Evolutionary conservation across 192 early-diverging fungal species (phyloP).

Genomic region (Ambispora gerdemannii): DNA sequence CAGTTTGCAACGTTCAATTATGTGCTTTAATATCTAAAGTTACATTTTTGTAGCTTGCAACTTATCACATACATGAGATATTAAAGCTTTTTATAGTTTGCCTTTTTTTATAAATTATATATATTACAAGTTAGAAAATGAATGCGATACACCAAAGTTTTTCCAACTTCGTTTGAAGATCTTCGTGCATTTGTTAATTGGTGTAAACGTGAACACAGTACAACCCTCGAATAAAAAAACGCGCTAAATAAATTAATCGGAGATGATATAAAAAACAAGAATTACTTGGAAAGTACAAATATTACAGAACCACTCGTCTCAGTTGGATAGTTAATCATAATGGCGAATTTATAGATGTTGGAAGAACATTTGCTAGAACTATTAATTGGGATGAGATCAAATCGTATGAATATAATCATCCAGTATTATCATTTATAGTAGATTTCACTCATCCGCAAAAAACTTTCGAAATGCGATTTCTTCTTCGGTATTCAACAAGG

Average conservation of each 20-base stretch:
- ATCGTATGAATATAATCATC: slow-evolving; percentile 6
- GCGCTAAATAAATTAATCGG: background rate
- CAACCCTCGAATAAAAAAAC: background rate
- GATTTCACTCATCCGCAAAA: background rate
- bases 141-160: background rate
- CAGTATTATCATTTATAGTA: background rate
- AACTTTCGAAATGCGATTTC: background rate
- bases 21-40: no score
- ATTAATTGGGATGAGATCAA: slow-evolving; percentile 13
- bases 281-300: background rate
- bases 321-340: background rate
- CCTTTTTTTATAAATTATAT: background rate
- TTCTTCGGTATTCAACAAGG: background rate
- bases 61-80: background rate
- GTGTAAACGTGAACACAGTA: background rate
- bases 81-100: background rate
- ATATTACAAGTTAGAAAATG: background rate
- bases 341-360: background rate
- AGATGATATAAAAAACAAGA: background rate
- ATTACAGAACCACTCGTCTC: background rate
- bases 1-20: slow-evolving; percentile 13
- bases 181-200: background rate
- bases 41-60: background rate
- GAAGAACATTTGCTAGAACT: slow-evolving; percentile 10
- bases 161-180: background rate